These are phyloP conservation scores for Kuraishia ogatae DNA, from an alignment of 805 yeast genomes.

Conservation along the genomic window DNA sequence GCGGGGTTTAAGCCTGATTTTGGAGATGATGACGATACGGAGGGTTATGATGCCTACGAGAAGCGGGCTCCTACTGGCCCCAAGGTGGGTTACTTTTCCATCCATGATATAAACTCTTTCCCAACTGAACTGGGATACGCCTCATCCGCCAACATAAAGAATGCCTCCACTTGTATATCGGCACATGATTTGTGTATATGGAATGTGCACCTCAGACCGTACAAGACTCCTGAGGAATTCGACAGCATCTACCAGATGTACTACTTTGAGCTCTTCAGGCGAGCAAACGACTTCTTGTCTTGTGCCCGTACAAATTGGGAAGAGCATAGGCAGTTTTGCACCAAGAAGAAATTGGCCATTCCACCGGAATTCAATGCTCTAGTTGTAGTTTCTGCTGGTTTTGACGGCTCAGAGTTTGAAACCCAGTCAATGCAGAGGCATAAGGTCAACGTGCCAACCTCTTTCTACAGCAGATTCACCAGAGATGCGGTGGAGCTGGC, in stretches of 20 bases:
- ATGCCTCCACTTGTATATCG: slow-evolving; percentile 72
- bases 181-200: slow-evolving; percentile 75
- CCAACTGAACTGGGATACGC: slow-evolving; percentile 80
- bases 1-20: slow-evolving; percentile 51
- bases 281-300: slow-evolving; percentile 59
- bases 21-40: slow-evolving; percentile 25
- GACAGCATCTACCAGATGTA: slow-evolving; percentile 48
- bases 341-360: slow-evolving; percentile 27
- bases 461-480: slow-evolving; percentile 66
- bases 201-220: slow-evolving; percentile 74
- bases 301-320: slow-evolving; percentile 37
- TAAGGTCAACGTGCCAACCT: slow-evolving; percentile 72
- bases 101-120: slow-evolving; percentile 80
- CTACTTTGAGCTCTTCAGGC: slow-evolving; percentile 51
- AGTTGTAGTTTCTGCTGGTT: slow-evolving; percentile 77
- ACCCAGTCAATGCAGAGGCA: slow-evolving; percentile 82
- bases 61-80: slow-evolving; percentile 36
- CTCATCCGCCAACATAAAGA: slow-evolving; percentile 55
- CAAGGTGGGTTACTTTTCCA: slow-evolving; percentile 71
- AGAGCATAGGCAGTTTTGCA: slow-evolving; percentile 7
- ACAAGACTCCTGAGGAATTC: slow-evolving; percentile 57
- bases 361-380: slow-evolving; percentile 40
- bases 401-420: slow-evolving; percentile 81
- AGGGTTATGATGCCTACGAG: slow-evolving; percentile 38
- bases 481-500: slow-evolving; percentile 66